Evolutionary conservation across 805 yeast genomes (phyloP).

Genomic region (Wickerhamomyces xylosicus): DNA sequence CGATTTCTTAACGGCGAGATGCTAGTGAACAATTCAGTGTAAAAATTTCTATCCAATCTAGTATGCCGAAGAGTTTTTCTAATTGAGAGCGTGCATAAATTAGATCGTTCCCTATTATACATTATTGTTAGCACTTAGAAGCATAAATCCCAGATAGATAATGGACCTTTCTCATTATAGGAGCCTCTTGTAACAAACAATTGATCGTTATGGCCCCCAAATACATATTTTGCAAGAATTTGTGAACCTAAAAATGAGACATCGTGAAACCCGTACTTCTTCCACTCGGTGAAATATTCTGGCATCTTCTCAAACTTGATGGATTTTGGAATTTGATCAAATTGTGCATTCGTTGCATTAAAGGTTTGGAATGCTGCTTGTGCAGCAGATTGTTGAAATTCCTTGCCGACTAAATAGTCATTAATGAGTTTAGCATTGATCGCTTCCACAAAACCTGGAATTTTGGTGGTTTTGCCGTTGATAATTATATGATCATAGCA

Average conservation of each 20-base stretch:
- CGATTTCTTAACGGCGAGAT: too few relatives aligned
- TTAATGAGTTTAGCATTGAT: conserved; percentile 46
- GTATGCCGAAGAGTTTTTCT: too few relatives aligned
- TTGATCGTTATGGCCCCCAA: conserved; percentile 47
- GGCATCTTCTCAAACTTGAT: conserved; percentile 64
- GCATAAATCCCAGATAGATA: conserved; percentile 63
- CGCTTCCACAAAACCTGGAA: conserved; percentile 69
- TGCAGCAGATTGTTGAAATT: conserved; percentile 17
- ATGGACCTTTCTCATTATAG: conserved; percentile 75
- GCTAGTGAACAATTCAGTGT: too few relatives aligned
- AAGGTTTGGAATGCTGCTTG: conserved; percentile 21
- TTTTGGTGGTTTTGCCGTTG: conserved; percentile 67
- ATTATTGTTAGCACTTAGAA: too few relatives aligned
- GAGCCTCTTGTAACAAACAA: conserved; percentile 58
- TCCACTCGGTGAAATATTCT: conserved; percentile 95
- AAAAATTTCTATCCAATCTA: too few relatives aligned
- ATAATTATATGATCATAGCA: conserved; percentile 77
- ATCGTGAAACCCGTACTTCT: conserved; percentile 66
- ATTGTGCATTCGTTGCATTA: conserved; percentile 11
- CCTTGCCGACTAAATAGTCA: conserved; percentile 37
- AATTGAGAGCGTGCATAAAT: too few relatives aligned
- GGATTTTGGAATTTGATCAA: conserved; percentile 71
- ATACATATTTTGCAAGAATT: conserved; percentile 78
- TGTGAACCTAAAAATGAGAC: conserved; percentile 78
- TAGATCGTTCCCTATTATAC: too few relatives aligned